These are phyloP conservation scores for Exophiala viscosa DNA, from an alignment of 2,329 filamentous ascomycete genomes.

Conservation along the genomic window DNA sequence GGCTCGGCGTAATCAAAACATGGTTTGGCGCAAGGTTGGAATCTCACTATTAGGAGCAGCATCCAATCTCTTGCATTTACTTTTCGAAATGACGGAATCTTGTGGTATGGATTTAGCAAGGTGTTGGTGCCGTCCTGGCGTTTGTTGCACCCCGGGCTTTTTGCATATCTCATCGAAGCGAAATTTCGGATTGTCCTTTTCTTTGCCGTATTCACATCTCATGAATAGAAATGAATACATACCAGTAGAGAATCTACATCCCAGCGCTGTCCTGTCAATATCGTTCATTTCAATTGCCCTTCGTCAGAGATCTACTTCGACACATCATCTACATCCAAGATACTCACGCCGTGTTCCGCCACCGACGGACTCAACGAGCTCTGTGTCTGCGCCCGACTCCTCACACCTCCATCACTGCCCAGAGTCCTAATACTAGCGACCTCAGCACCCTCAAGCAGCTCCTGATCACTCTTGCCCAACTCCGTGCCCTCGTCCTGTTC, in stretches of 20 bases:
- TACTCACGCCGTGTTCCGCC: conserved; percentile 8
- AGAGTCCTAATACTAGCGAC: conserved; percentile 50
- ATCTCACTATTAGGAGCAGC: no score
- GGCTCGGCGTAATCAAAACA: neutral
- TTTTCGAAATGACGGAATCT: no score
- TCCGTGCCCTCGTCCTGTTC: conserved; percentile 41
- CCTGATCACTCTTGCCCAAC: conserved; percentile 51
- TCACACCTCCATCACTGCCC: conserved; percentile 15
- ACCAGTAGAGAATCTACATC: no score
- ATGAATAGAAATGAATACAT: no score
- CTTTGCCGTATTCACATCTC: no score
- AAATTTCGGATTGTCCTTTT: no score
- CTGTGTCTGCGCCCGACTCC: conserved; percentile 18
- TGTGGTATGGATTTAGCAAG: no score
- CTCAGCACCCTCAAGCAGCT: conserved; percentile 70
- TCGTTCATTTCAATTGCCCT: neutral
- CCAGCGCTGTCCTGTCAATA: neutral
- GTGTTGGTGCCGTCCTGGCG: no score
- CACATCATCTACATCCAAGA: conserved; percentile 19
- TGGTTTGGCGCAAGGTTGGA: no score
- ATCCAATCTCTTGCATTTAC: no score
- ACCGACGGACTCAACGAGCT: conserved; percentile 5
- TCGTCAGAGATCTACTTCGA: conserved; percentile 5
- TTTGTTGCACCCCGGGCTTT: no score
- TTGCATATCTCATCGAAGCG: no score